Conservation (phyloP, 2,329 filamentous ascomycete species). For the Aspergillus caelatus region DNA sequence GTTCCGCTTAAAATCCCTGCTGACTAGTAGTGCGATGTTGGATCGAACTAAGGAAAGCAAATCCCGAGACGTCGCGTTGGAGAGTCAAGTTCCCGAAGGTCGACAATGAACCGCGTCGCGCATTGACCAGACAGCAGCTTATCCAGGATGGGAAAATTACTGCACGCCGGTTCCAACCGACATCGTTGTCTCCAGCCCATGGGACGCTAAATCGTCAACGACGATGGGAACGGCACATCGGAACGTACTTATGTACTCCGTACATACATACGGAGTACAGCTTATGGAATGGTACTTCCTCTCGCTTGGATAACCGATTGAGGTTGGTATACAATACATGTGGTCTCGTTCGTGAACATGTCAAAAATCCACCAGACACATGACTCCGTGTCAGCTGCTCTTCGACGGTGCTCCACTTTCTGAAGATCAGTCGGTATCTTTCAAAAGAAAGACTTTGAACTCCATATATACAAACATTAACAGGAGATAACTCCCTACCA, state of each 20-base stretch:
- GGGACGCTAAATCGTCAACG: neutral
- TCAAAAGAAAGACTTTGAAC: neutral
- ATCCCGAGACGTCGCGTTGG: conserved; percentile 9
- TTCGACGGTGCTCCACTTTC: neutral
- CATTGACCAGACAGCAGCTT: conserved; percentile 11
- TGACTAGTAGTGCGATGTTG: neutral
- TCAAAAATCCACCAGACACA: neutral
- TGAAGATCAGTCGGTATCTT: neutral
- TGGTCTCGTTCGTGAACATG: neutral
- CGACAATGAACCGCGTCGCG: neutral
- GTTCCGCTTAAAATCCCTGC: conserved; percentile 10
- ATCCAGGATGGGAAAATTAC: conserved; percentile 6
- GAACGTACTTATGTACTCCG: neutral
- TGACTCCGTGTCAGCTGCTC: neutral
- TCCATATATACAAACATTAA: neutral
- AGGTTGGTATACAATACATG: neutral
- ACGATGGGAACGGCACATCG: neutral
- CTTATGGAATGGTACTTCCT: neutral
- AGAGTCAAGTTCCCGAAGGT: conserved; percentile 5
- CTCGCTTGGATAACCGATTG: neutral
- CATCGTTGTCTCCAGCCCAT: conserved; percentile 2
- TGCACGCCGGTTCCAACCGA: conserved; percentile 12
- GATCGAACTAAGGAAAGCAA: conserved; percentile 11
- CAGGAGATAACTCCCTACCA: neutral
- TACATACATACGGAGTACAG: neutral